A percentile compares a stretch with the other conserved stretches of the same genome.
Conservation (phyloP, 371 early-diverging fungal species). For the Mortierella sp. region DNA sequence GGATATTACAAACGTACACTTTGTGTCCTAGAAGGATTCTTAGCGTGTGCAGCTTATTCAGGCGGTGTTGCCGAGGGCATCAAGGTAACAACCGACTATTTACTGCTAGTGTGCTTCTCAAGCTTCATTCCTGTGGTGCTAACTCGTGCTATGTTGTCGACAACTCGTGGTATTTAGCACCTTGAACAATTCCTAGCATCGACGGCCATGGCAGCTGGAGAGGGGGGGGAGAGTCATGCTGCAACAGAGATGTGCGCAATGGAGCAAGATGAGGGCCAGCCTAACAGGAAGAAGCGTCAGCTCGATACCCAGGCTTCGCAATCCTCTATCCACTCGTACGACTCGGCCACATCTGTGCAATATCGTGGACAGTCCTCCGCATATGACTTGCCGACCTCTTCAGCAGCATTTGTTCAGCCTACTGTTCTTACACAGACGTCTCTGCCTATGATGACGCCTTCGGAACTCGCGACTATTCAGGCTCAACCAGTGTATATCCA, state of each 20-base stretch:
- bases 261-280: constrained; percentile 15
- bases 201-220: constrained; percentile 39
- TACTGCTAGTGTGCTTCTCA: constrained; percentile 1
- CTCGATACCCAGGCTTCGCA: constrained; percentile 8
- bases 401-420: not conserved
- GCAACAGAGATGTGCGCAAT: constrained; percentile 1
- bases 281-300: constrained; percentile 46
- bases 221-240: constrained; percentile 7
- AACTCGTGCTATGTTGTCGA: not conserved
- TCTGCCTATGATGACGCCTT: constrained; percentile 35
- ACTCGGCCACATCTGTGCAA: constrained; percentile 6
- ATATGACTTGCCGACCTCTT: too few relatives aligned
- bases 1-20: constrained; percentile 50
- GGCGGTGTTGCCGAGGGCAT: constrained; percentile 52
- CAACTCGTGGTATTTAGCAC: constrained; percentile 16
- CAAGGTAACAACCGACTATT: constrained; percentile 30
- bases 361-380: constrained; percentile 2
- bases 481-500: not conserved
- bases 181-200: constrained; percentile 45
- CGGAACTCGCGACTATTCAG: not conserved
- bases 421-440: constrained; percentile 22
- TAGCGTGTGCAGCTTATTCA: constrained; percentile 26
- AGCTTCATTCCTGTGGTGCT: too few relatives aligned
- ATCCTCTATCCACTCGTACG: not conserved
- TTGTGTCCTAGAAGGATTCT: constrained; percentile 31